Evolutionary conservation across 2,329 filamentous ascomycete species (phyloP).

Genomic region (Salinomyces thailandicus): DNA sequence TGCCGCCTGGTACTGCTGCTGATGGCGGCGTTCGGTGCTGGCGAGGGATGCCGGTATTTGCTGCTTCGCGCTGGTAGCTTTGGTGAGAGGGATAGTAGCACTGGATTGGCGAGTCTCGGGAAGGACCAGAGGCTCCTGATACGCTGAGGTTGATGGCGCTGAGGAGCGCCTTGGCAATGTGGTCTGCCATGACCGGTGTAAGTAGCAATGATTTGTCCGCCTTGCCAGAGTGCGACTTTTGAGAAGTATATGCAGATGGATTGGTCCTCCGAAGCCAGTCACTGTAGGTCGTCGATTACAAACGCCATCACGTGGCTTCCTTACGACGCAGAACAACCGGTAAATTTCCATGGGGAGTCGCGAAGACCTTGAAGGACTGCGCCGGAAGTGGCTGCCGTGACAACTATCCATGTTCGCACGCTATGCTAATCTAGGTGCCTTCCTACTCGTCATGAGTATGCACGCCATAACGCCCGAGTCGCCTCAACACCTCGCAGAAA

Average conservation of each 20-base stretch:
- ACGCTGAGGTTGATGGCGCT: constrained; percentile 9
- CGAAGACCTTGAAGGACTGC: too few relatives aligned
- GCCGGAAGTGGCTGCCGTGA: not conserved
- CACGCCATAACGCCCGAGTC: not conserved
- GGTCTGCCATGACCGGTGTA: not conserved
- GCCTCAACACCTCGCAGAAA: not conserved
- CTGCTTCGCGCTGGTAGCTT: constrained; percentile 7
- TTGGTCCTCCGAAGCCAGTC: too few relatives aligned
- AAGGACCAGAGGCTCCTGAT: constrained; percentile 11
- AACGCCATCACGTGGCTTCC: too few relatives aligned
- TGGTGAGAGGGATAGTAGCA: constrained; percentile 13
- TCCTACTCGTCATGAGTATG: not conserved
- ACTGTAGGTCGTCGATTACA: too few relatives aligned
- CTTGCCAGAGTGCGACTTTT: too few relatives aligned
- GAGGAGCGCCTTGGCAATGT: constrained; percentile 8
- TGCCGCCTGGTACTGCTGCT: constrained; percentile 6
- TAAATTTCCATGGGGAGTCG: too few relatives aligned
- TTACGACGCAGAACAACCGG: too few relatives aligned
- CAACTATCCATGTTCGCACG: not conserved
- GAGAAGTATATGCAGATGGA: too few relatives aligned
- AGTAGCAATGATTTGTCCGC: too few relatives aligned
- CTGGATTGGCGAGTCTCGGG: constrained; percentile 10
- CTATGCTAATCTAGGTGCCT: constrained; percentile 1
- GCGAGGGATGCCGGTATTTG: not conserved
- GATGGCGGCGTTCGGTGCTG: not conserved